A percentile compares a stretch with the other conserved stretches of the same genome.
Evolutionary conservation across 176 grass and related monocot genomes (phyloP).

Genomic region (Microstegium vimineum): DNA sequence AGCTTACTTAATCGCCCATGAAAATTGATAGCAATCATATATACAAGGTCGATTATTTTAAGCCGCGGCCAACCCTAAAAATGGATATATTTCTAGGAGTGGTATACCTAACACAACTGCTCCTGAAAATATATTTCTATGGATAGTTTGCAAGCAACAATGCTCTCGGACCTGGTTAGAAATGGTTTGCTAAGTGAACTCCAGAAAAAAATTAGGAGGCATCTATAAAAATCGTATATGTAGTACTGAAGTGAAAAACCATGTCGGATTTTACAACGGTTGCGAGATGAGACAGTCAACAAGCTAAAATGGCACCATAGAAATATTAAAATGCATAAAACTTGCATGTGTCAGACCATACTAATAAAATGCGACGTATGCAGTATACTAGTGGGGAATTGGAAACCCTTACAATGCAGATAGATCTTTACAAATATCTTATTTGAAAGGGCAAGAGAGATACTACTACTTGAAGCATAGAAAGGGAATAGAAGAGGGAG

Average conservation of each 20-base stretch:
- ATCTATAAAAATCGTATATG: neutral
- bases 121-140: too few relatives aligned
- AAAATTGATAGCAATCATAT: too few relatives aligned
- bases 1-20: too few relatives aligned
- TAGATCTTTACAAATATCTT: neutral
- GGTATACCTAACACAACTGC: too few relatives aligned
- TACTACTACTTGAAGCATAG: neutral
- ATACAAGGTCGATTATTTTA: too few relatives aligned
- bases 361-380: neutral
- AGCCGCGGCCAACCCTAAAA: too few relatives aligned
- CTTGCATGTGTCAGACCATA: neutral
- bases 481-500: constrained; percentile 27
- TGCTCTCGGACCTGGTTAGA: neutral
- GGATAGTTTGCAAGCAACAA: too few relatives aligned
- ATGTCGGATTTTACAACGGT: neutral
- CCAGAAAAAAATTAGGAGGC: neutral
- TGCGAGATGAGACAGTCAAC: neutral
- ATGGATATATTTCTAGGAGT: too few relatives aligned
- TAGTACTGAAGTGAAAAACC: neutral
- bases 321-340: neutral
- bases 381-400: neutral
- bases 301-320: neutral
- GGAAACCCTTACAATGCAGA: neutral
- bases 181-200: neutral
- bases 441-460: neutral